phyloP scores from a whole-genome alignment of 768 basidiomycete species.

The Calocera viscosa region DNA sequence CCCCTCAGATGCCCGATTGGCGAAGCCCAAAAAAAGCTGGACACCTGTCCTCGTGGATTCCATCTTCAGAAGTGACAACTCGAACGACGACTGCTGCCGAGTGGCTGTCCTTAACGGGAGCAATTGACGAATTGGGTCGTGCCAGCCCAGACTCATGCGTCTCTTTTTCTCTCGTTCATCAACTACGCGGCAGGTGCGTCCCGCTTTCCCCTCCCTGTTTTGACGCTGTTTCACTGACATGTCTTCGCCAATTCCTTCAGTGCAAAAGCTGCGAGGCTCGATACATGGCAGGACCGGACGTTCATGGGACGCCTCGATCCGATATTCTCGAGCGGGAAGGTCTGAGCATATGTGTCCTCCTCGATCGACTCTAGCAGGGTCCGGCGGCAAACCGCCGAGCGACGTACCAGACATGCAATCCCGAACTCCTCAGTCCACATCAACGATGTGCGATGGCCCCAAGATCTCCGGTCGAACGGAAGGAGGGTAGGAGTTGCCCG shows the following conservation, averaged over 20 bases:
- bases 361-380: conserved; percentile 7
- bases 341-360: conserved; percentile 4
- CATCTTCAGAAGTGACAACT: too few species aligned
- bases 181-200: not conserved
- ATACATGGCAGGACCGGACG: not conserved
- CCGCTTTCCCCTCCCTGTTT: not conserved
- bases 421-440: not conserved
- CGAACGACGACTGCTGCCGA: not conserved
- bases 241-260: not conserved
- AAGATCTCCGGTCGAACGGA: conserved; percentile 3
- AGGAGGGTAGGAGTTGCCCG: conserved; percentile 2
- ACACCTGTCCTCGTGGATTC: too few species aligned
- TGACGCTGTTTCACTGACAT: not conserved
- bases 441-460: not conserved
- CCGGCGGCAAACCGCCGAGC: conserved; percentile 8
- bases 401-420: conserved; percentile 4
- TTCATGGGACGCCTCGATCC: not conserved
- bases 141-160: too few species aligned
- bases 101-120: conserved; percentile 2
- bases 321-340: conserved; percentile 5
- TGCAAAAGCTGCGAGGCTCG: conserved; percentile 8
- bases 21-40: too few species aligned
- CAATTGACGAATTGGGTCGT: not conserved
- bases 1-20: not conserved
- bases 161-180: not conserved